Percentiles rank a stretch among this genome's conserved stretches.
phyloP scores from a whole-genome alignment of 2,329 filamentous ascomycete genomes.

The Elsinoe arachidis region DNA sequence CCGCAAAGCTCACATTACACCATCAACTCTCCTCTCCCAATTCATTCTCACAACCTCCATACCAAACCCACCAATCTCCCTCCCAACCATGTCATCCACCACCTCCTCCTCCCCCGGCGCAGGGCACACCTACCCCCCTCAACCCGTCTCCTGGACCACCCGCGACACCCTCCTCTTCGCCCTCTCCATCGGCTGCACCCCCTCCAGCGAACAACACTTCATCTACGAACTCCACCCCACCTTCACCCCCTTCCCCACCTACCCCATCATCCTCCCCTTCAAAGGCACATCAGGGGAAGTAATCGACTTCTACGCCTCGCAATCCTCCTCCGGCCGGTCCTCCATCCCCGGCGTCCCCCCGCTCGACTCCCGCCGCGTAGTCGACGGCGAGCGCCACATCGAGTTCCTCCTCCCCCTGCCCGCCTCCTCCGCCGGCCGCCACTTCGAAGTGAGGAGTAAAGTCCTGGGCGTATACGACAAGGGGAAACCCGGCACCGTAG shows the following conservation, averaged over 20 bases:
- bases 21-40: not conserved
- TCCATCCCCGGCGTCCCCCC: constrained; percentile 68
- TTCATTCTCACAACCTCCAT: not conserved
- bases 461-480: constrained; percentile 86
- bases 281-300: constrained; percentile 69
- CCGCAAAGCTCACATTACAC: not conserved
- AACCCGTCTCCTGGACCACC: constrained; percentile 76
- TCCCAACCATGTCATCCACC: not conserved
- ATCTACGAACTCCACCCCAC: constrained; percentile 84
- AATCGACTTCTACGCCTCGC: constrained; percentile 71
- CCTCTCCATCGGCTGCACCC: constrained; percentile 72
- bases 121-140: constrained; percentile 71
- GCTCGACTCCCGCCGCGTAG: constrained; percentile 63
- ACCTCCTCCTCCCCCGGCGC: constrained; percentile 39
- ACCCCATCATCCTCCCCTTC: constrained; percentile 75
- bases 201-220: constrained; percentile 78
- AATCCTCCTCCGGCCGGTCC: constrained; percentile 41
- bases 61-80: not conserved
- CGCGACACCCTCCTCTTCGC: constrained; percentile 85
- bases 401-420: constrained; percentile 70
- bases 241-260: constrained; percentile 84
- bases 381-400: constrained; percentile 78
- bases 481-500: constrained; percentile 70
- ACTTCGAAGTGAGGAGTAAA: constrained; percentile 68
- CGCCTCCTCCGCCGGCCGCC: constrained; percentile 57